Base-by-base conservation (phyloP, 345 rosid species). In the Citrus inodora region DNA sequence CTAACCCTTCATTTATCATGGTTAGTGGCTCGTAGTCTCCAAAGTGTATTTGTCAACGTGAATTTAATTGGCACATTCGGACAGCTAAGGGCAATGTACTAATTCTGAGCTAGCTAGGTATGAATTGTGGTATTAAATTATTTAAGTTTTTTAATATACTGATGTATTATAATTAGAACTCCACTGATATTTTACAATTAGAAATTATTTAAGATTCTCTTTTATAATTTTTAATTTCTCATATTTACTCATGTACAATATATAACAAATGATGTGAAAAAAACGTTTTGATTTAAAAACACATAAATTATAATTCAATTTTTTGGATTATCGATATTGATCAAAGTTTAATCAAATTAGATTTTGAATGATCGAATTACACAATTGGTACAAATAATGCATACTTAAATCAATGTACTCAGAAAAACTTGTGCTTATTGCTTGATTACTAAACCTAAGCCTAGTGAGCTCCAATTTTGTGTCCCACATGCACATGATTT, bases 151-250 rank as follows among this genome's bases (percentile, higher is more conserved):
- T 33, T 32, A 30, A 30, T 4, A 33, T 35, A 35, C 0, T 35
- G 1, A 35, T 35, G 0, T 35, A 35, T 35, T 35, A 35, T 0
- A 5, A 35, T 35, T 5, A 5, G 1, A 35, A 0, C 0, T 35
- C 7, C 0, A 35, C 0, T 6, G 0, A 5, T 35, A 5, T 35
- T 35, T 35, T 35, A 35, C 0, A 6, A 35, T 35, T 0, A 35
- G 0, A 35, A 35, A 35, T 3, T 4, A 3, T 32, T 30, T 2
- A 2, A 0, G 2, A 30, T 2, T 30, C 0, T 30, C 3, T 30
- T 30, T 30, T 2, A 2, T 33, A 51, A 51, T 16, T 1, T 51
- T 51, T 16, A 13, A 1, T 51, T 16, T 51, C 4, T 10, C 48
- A 42, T 10, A n/a, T 42, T 2, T 10, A 0, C 14, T 42, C 48